Conservation (phyloP, 495 filamentous ascomycete genomes). For the Cercophora scortea region DNA sequence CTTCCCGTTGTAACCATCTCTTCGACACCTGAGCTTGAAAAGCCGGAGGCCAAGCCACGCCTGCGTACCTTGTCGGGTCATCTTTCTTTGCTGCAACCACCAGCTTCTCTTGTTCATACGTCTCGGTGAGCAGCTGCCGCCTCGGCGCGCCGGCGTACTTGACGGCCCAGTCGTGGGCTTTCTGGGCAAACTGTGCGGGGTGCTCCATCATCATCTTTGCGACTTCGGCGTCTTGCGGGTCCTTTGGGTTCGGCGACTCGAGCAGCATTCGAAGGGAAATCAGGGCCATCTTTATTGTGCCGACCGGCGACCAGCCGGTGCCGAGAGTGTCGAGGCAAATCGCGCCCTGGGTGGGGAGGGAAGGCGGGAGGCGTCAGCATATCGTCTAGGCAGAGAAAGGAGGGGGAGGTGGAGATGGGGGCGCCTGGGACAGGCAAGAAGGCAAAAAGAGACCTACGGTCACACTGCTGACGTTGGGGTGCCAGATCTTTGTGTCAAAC, state of each 20-base stretch:
- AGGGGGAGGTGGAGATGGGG: no score
- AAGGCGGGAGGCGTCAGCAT: background rate
- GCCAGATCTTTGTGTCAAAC: conserved; percentile 95
- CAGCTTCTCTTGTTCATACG: conserved; percentile 5
- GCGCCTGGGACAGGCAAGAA: background rate
- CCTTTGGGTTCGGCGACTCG: conserved; percentile 88
- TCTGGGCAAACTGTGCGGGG: conserved; percentile 69
- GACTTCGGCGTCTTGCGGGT: conserved; percentile 95
- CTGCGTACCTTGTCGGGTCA: conserved; percentile 27
- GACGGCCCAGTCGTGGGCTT: conserved; percentile 85
- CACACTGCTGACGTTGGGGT: conserved; percentile 93
- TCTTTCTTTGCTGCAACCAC: conserved; percentile 15
- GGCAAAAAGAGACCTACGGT: conserved; percentile 52
- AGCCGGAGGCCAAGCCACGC: no score
- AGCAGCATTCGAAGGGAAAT: conserved; percentile 90
- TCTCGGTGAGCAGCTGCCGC: conserved; percentile 11
- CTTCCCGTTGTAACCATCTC: no score
- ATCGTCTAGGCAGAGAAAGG: background rate
- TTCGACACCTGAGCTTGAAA: no score
- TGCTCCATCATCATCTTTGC: conserved; percentile 80
- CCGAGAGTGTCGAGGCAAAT: conserved; percentile 95
- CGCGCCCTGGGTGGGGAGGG: conserved; percentile 57
- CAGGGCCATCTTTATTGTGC: conserved; percentile 92
- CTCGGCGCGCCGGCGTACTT: conserved; percentile 74
- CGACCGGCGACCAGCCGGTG: conserved; percentile 83